These are phyloP conservation scores for Dendryphion nanum DNA, from an alignment of 2,329 filamentous ascomycete species.

Conservation along the genomic window DNA sequence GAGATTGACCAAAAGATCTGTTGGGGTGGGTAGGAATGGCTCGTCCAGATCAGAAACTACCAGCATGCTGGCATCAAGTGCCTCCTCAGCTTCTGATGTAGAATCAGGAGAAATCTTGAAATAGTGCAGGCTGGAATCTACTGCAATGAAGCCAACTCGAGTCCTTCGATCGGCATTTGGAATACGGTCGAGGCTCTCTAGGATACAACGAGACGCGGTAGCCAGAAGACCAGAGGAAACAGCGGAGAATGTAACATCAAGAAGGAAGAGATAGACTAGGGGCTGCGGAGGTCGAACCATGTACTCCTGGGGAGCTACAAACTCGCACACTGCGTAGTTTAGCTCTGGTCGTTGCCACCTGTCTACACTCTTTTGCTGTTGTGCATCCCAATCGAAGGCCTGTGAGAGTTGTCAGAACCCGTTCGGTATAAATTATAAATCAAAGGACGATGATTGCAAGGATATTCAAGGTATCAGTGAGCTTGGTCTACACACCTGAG, in stretches of 20 bases:
- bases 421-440: too few species aligned
- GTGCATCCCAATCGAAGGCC: slow-evolving; percentile 96
- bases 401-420: slow-evolving; percentile 2
- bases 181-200: slow-evolving; percentile 93
- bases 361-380: slow-evolving; percentile 29
- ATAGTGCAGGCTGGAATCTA: slow-evolving; percentile 93
- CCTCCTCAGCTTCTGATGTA: slow-evolving; percentile 63
- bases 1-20: slow-evolving; percentile 85
- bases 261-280: slow-evolving; percentile 90
- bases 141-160: slow-evolving; percentile 88
- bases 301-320: slow-evolving; percentile 97
- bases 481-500: slow-evolving; percentile 54
- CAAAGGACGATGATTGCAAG: too few species aligned
- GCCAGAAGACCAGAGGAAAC: slow-evolving; percentile 89
- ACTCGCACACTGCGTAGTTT: slow-evolving; percentile 96
- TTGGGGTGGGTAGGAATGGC: slow-evolving; percentile 91
- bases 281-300: slow-evolving; percentile 95
- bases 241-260: slow-evolving; percentile 80
- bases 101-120: slow-evolving; percentile 89
- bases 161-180: slow-evolving; percentile 96
- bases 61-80: slow-evolving; percentile 82
- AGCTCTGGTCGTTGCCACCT: slow-evolving; percentile 38
- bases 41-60: slow-evolving; percentile 95
- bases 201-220: slow-evolving; percentile 87
- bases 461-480: too few species aligned